A percentile compares a stretch with the other conserved stretches of the same genome.
Evolutionary conservation across 2,329 filamentous ascomycete genomes (phyloP).

Genomic region (Phyllosticta paracitricarpa): DNA sequence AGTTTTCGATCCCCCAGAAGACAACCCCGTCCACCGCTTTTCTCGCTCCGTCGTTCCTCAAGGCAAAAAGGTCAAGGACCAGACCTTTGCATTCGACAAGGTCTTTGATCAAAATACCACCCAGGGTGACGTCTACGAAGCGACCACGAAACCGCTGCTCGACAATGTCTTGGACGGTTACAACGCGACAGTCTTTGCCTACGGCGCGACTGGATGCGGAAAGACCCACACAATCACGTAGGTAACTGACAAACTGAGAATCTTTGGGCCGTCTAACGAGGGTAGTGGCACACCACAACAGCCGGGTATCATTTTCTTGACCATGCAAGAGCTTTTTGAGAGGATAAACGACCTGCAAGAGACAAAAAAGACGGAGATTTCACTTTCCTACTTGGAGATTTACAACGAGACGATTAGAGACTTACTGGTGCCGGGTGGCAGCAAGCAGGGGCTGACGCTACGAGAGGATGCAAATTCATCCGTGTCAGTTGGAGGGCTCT

Average conservation of each 20-base stretch:
- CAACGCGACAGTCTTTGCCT: conserved; percentile 97
- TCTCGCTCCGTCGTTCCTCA: conserved; percentile 65
- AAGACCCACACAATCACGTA: conserved; percentile 89
- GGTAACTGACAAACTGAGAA: conserved; percentile 7
- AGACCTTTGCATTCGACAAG: conserved; percentile 92
- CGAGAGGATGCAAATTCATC: conserved; percentile 90
- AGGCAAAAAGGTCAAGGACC: conserved; percentile 91
- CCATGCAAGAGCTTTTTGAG: conserved; percentile 98
- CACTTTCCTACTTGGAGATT: conserved; percentile 92
- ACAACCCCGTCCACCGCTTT: conserved; percentile 83
- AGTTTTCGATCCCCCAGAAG: conserved; percentile 94
- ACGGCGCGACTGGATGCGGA: conserved; percentile 93
- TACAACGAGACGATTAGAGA: conserved; percentile 99
- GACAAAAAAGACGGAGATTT: conserved; percentile 82
- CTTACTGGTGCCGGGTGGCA: conserved; percentile 73
- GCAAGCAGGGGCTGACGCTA: conserved; percentile 77
- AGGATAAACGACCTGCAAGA: conserved; percentile 78
- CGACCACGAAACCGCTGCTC: conserved; percentile 78
- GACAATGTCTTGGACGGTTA: conserved; percentile 95
- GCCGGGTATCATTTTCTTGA: conserved; percentile 95
- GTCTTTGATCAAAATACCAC: conserved; percentile 94
- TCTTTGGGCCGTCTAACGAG: conserved; percentile 14
- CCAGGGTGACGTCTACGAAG: conserved; percentile 89
- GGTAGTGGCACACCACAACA: conserved; percentile 68
- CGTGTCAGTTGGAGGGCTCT: conserved; percentile 82